Evolutionary conservation across 352 stramenopile species (phyloP).

Genomic region (Peronosclerospora sorghi): DNA sequence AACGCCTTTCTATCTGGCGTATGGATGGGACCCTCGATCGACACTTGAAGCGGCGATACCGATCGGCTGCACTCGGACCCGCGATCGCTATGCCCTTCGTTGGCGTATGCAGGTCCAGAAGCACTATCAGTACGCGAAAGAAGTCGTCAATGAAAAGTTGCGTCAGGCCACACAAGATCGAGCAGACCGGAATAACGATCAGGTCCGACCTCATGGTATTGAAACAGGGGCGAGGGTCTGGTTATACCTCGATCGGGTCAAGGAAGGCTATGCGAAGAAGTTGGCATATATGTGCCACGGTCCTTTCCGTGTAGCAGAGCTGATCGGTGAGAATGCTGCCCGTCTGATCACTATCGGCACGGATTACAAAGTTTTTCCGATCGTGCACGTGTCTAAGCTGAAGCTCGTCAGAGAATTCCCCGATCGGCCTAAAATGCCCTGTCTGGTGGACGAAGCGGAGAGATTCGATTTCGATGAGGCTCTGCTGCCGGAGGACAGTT

Average conservation of each 20-base stretch:
- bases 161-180: neutral
- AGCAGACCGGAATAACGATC: neutral
- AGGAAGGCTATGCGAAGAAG: neutral
- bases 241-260: neutral
- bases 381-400: neutral
- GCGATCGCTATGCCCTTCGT: neutral
- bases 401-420: neutral
- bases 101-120: neutral
- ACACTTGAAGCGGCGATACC: neutral
- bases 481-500: too few species aligned
- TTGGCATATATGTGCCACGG: neutral
- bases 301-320: neutral
- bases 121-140: too few species aligned
- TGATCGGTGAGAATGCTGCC: neutral
- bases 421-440: too few species aligned
- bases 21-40: neutral
- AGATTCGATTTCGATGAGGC: too few species aligned
- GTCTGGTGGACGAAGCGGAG: too few species aligned
- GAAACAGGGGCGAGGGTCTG: neutral
- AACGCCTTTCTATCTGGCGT: neutral
- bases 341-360: neutral
- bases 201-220: neutral
- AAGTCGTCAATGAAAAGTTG: too few species aligned
- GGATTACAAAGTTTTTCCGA: neutral
- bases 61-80: neutral